Conservation (phyloP, 2,329 filamentous ascomycete genomes). For the Fusarium domesticum region DNA sequence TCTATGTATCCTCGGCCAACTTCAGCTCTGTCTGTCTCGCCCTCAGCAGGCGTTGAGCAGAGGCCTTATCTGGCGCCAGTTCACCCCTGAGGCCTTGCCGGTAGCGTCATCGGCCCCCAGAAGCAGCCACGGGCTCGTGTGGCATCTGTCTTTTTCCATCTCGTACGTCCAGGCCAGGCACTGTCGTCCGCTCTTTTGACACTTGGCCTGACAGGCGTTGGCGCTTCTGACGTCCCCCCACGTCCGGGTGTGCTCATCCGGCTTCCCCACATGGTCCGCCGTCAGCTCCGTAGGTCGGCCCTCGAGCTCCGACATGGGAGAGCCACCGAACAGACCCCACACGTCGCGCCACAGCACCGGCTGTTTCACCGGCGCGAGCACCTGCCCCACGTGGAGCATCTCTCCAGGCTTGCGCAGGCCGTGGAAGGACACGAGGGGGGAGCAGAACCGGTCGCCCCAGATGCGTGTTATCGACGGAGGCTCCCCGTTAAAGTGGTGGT, state of each 20-base stretch:
- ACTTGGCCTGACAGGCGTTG: slow-evolving; percentile 44
- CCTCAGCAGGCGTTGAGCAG: slow-evolving; percentile 26
- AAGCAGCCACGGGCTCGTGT: slow-evolving; percentile 49
- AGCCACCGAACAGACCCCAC: slow-evolving; percentile 47
- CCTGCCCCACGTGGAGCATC: slow-evolving; percentile 45
- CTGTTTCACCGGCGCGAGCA: slow-evolving; percentile 37
- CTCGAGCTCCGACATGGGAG: slow-evolving; percentile 39
- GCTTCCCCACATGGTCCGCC: slow-evolving; percentile 51
- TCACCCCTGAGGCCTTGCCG: slow-evolving; percentile 33
- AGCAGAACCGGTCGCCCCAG: slow-evolving; percentile 49
- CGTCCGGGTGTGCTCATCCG: slow-evolving; percentile 42
- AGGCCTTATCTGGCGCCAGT: slow-evolving; percentile 30
- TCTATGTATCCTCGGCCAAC: no score
- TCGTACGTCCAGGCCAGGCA: slow-evolving; percentile 55
- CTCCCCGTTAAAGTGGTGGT: slow-evolving; percentile 56
- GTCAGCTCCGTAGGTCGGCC: slow-evolving; percentile 36
- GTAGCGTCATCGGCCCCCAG: slow-evolving; percentile 36
- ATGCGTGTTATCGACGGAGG: slow-evolving; percentile 48
- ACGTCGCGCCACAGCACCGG: slow-evolving; percentile 51
- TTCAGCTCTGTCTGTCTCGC: no score
- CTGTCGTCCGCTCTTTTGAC: slow-evolving; percentile 35
- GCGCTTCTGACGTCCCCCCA: slow-evolving; percentile 37
- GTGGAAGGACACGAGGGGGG: slow-evolving; percentile 55
- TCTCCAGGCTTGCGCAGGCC: slow-evolving; percentile 42
- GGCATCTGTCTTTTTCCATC: slow-evolving; percentile 38